Base-by-base conservation (phyloP, 2,329 filamentous ascomycete genomes). In the Apiospora hydei region DNA sequence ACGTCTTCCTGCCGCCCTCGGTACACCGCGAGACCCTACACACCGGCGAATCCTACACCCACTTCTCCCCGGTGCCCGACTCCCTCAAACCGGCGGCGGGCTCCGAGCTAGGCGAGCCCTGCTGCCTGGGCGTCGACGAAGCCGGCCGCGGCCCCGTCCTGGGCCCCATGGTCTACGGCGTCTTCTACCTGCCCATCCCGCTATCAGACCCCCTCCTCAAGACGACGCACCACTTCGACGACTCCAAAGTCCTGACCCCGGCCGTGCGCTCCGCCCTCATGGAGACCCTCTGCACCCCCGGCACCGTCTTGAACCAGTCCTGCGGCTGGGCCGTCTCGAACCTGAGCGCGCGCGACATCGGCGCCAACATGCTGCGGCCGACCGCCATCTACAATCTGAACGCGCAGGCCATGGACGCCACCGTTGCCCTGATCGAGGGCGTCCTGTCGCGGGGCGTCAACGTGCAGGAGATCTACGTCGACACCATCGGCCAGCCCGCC, bases 101-200 rank as follows among this genome's bases (percentile, higher is more conserved):
- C 2, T 46, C 43, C 21, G 70, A 74, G 24, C 69, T 71, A 71
- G 77, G 83, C 18, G 80, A 81, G 71, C 88, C 91, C 79, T 96
- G 94, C 82, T 92, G 93, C 26, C 88, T 98, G 30, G 96, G 96
- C 74, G 92, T 98, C 69, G 96, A 98, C 82, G 96, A 98, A 86
- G 96, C 96, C 76, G 96, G 96, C 66, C 91, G 96, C 78, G 96
- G 96, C 1, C 96, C 96, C 34, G 96, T 98, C n/a, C 89, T 98
- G 16, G 96, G 94, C 76, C 92, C 86, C 77, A 92, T 93, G 91
- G 90, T 93, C 77, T 93, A 93, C 84, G 89, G 87, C 75, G 85
- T 91, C 77, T 92, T 92, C 84, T 91, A 89, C 84, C 93, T 97
- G 75, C 97, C 97, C 69, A 82, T 94, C 1, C 87, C 90, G 0